A percentile compares a stretch with the other conserved stretches of the same genome.
phyloP scores from a whole-genome alignment of 1,284 basidiomycete genomes.

The Marasmius sp. region DNA sequence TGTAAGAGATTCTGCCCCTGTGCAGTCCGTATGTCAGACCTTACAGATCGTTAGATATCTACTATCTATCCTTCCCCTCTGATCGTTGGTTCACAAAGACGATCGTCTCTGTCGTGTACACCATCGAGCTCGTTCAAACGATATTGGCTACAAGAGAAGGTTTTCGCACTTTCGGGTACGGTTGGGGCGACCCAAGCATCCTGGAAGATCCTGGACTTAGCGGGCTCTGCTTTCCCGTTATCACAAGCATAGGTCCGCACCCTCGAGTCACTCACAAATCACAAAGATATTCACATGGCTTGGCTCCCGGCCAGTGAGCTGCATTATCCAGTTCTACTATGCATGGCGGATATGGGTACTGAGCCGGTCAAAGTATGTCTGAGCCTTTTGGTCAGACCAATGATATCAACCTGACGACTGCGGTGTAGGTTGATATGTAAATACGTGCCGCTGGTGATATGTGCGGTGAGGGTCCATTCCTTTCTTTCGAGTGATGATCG shows the following conservation, averaged over 20 bases:
- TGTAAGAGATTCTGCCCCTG: not conserved
- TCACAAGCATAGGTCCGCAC: conserved; percentile 21
- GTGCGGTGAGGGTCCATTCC: not conserved
- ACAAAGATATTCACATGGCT: not conserved
- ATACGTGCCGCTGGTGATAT: not conserved
- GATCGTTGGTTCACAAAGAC: conserved; percentile 18
- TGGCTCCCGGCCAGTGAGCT: conserved; percentile 18
- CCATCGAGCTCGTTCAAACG: conserved; percentile 22
- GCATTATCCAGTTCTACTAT: conserved; percentile 27
- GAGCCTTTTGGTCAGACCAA: not conserved
- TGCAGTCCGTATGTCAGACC: not conserved
- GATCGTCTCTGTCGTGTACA: conserved; percentile 21
- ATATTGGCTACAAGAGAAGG: conserved; percentile 23
- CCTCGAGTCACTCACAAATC: not conserved
- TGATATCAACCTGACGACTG: not conserved
- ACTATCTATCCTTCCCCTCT: conserved; percentile 23
- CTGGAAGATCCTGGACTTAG: conserved; percentile 14
- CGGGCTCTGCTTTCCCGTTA: conserved; percentile 24
- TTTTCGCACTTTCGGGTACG: conserved; percentile 20
- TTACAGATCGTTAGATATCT: conserved; percentile 18
- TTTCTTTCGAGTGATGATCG: too few species aligned
- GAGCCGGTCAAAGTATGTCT: not conserved
- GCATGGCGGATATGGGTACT: conserved; percentile 21
- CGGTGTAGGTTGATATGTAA: too few species aligned
- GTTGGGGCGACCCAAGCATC: conserved; percentile 22